Evolutionary conservation across 169 alveolate species (phyloP), one percentile per base, ranked within the genome.

Genomic region (Plasmodium falciparum): DNA sequence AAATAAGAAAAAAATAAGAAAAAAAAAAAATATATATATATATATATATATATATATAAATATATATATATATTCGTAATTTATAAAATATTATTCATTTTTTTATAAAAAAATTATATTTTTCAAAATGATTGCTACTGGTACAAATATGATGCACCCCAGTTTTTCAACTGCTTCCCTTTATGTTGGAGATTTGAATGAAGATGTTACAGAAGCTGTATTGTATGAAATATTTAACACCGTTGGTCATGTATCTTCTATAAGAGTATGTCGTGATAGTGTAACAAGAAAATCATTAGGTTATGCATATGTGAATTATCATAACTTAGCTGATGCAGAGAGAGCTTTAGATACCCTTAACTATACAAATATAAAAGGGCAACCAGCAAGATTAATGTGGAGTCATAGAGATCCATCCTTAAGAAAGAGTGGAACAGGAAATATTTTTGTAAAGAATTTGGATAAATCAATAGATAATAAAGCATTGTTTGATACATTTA

Each of bases 181-280:
- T 43, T 97, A 97, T 91, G 98, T 97, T 12, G 99, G 99, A 63
- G 98, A 97, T 78, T 86, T 97, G 71, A 94, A 92, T 39, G 97
- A 98, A 24, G 98, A 96, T 47, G 99, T 97, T 63, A 97, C 98
- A 22, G 99, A 97, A 94, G 97, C 99, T 12, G 96, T 96, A 95
- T 95, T 97, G 58, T 97, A 97, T 83, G 98, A 97, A 88, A 96
- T 97, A 52, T 97, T 97, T 94, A 97, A 97, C 93, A 93, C 96
- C 8, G 97, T 97, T 15, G 99, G 98, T 2, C 98, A 97, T 4
- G 98, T 97, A 22, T 96, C 98, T 29, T 97, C 99, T 43, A 97
- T 97, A 24, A 96, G 99, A 45, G 98, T 97, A 13, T 97, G 99
- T 91, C 76, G 98, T 56, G 99, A 97, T 94, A 94, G 97, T 74